Percentiles rank a stretch among this genome's conserved stretches.
Conservation (phyloP, 2,329 filamentous ascomycete genomes). For the Thielaviopsis punctulata region DNA sequence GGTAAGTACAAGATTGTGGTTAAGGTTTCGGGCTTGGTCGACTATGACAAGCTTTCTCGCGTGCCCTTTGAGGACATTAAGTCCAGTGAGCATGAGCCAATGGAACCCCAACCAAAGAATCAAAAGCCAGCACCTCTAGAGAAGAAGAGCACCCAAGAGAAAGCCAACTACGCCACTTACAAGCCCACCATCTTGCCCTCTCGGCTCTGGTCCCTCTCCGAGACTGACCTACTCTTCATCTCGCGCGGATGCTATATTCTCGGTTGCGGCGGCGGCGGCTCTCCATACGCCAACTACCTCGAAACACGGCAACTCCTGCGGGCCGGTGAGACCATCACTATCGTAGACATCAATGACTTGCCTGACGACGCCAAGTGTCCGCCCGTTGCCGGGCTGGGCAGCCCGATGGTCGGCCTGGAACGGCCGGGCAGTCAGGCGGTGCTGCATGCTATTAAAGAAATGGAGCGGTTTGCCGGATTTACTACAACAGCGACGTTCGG, state of each 20-base stretch:
- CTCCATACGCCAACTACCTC: conserved; percentile 15
- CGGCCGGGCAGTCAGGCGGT: conserved; percentile 18
- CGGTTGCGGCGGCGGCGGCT: conserved; percentile 15
- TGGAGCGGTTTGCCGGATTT: conserved; percentile 26
- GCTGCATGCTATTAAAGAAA: conserved; percentile 30
- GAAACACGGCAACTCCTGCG: conserved; percentile 13
- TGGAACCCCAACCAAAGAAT: not conserved
- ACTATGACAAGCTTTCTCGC: conserved; percentile 12
- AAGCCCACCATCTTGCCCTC: conserved; percentile 25
- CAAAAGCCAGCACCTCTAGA: not conserved
- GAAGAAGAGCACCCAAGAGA: not conserved
- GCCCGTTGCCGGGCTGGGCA: conserved; percentile 14
- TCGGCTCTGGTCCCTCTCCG: conserved; percentile 14
- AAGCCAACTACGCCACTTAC: conserved; percentile 24
- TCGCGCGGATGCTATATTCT: conserved; percentile 16
- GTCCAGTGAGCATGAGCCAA: conserved; percentile 5
- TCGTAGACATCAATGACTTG: conserved; percentile 14
- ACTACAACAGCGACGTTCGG: conserved; percentile 6
- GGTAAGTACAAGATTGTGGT: conserved; percentile 14
- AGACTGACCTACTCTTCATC: conserved; percentile 15
- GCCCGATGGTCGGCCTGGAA: conserved; percentile 15
- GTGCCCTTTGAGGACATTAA: conserved; percentile 5
- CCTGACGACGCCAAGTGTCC: conserved; percentile 14
- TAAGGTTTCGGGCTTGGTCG: conserved; percentile 14
- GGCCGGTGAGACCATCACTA: conserved; percentile 13